A percentile compares a stretch with the other conserved stretches of the same genome.
Evolutionary conservation across 2,329 filamentous ascomycete species (phyloP).

Genomic region (Pseudocercospora musae): DNA sequence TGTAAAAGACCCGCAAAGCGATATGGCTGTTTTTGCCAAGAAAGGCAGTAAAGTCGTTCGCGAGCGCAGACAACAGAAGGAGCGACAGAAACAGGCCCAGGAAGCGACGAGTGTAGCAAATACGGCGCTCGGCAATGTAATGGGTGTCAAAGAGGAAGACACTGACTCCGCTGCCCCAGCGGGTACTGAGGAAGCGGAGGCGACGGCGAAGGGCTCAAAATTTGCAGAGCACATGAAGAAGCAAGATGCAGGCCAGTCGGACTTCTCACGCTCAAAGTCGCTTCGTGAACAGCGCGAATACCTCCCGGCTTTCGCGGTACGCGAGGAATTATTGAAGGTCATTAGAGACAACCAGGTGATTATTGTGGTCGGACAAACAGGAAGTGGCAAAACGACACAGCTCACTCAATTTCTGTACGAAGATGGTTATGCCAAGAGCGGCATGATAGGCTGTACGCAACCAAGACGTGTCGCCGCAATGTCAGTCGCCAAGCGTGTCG

Average conservation of each 20-base stretch:
- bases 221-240: constrained; percentile 90
- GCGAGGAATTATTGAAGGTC: constrained; percentile 86
- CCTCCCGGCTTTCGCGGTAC: constrained; percentile 90
- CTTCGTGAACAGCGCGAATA: constrained; percentile 88
- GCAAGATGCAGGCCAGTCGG: constrained; percentile 70
- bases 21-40: constrained; percentile 96
- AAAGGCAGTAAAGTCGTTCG: constrained; percentile 93
- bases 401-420: constrained; percentile 94
- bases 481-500: constrained; percentile 97
- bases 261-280: constrained; percentile 89
- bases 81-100: constrained; percentile 89
- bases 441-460: constrained; percentile 95
- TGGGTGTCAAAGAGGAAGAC: constrained; percentile 91
- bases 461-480: constrained; percentile 95
- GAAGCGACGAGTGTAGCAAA: constrained; percentile 91
- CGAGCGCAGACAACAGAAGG: constrained; percentile 85
- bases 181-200: constrained; percentile 59
- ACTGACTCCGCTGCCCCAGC: constrained; percentile 67
- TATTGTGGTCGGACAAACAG: constrained; percentile 95
- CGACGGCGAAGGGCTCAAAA: constrained; percentile 63
- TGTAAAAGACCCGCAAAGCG: constrained; percentile 88
- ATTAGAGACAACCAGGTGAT: constrained; percentile 96
- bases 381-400: constrained; percentile 96
- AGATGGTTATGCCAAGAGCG: constrained; percentile 82
- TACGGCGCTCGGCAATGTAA: constrained; percentile 87